Conservation (phyloP, 148 eudicot species). For the Fagopyrum esculentum region DNA sequence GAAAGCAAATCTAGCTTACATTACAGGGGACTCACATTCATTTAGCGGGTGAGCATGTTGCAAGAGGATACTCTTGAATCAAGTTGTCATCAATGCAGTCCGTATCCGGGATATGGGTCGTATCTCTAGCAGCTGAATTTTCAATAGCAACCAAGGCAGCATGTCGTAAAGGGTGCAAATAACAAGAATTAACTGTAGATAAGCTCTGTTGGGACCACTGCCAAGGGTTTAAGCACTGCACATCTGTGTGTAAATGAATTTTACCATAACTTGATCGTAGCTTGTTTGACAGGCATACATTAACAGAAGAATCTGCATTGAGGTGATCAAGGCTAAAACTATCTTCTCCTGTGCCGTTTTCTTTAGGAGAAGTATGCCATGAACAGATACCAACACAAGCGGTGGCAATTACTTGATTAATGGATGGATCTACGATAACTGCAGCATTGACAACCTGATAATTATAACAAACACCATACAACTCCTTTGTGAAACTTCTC, state of each 20-base stretch:
- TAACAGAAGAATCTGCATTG: conserved; percentile 17
- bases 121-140: conserved; percentile 75
- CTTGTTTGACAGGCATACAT: conserved; percentile 17
- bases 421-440: conserved; percentile 77
- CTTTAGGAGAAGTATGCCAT: conserved; percentile 19
- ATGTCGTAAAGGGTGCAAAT: conserved; percentile 79
- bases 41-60: conserved; percentile 43
- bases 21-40: conserved; percentile 30
- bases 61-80: conserved; percentile 25
- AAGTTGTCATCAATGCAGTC: conserved; percentile 21
- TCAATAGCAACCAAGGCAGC: conserved; percentile 92
- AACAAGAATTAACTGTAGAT: conserved; percentile 25
- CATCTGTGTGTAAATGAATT: conserved; percentile 21
- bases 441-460: conserved; percentile 81
- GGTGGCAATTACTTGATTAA: conserved; percentile 54
- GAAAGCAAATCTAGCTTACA: not conserved
- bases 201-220: conserved; percentile 46
- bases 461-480: conserved; percentile 13
- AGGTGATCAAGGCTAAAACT: conserved; percentile 9
- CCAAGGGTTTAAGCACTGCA: conserved; percentile 74
- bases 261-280: conserved; percentile 19
- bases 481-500: not conserved
- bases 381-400: conserved; percentile 55
- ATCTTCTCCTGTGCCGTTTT: conserved; percentile 15
- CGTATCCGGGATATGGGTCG: conserved; percentile 38